Conservation (phyloP, 345 rosid genomes). For the Linum tenue region DNA sequence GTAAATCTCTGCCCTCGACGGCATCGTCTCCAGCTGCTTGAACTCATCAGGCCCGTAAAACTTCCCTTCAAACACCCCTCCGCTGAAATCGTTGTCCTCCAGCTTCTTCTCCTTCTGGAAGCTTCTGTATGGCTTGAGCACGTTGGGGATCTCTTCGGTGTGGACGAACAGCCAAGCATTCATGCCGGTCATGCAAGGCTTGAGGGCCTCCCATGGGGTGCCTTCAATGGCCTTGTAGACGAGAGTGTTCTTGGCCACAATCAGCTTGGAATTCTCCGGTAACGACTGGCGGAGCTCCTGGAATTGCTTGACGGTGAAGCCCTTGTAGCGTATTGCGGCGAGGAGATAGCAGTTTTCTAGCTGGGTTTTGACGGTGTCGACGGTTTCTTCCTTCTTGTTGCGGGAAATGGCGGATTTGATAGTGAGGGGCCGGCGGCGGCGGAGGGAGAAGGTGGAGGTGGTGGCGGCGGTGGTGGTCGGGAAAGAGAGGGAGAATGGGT, state of each 20-base stretch:
- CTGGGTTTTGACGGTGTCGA: slow-evolving; percentile 60
- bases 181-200: slow-evolving; percentile 97
- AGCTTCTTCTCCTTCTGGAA: slow-evolving; percentile 72
- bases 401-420: slow-evolving; percentile 77
- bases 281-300: slow-evolving; percentile 62
- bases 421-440: slow-evolving; percentile 11
- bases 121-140: slow-evolving; percentile 66
- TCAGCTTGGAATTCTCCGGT: slow-evolving; percentile 55
- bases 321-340: slow-evolving; percentile 68
- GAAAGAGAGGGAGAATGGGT: slow-evolving; percentile 15
- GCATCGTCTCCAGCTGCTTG: slow-evolving; percentile 66
- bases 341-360: slow-evolving; percentile 74
- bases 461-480: slow-evolving; percentile 11
- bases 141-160: slow-evolving; percentile 74
- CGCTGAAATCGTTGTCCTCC: slow-evolving; percentile 65
- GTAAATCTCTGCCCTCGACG: slow-evolving; percentile 73
- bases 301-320: slow-evolving; percentile 79
- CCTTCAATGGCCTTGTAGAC: slow-evolving; percentile 87
- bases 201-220: slow-evolving; percentile 67
- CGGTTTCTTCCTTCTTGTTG: slow-evolving; percentile 74
- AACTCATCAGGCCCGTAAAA: slow-evolving; percentile 76
- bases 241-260: slow-evolving; percentile 82
- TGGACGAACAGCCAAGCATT: slow-evolving; percentile 92
- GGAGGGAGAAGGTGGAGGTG: slow-evolving; percentile 17
- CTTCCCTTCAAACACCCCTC: slow-evolving; percentile 89